A percentile compares a stretch with the other conserved stretches of the same genome.
These are phyloP conservation scores for Podospora australis DNA, from an alignment of 495 filamentous ascomycete genomes.

Conservation along the genomic window DNA sequence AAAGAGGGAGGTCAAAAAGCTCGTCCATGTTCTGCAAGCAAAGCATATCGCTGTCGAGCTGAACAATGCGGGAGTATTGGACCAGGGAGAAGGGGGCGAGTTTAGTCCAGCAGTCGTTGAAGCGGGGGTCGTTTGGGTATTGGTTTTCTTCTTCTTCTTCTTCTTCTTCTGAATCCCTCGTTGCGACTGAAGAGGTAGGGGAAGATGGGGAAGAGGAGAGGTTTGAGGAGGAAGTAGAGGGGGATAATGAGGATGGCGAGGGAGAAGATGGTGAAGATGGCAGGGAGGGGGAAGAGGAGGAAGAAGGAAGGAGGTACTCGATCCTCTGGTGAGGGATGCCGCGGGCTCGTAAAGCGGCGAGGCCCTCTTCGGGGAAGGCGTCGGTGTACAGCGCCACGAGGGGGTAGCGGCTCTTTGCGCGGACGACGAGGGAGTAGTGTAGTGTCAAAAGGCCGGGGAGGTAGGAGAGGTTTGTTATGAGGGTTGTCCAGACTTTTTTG, in stretches of 20 bases:
- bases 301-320: slow-evolving; percentile 54
- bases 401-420: slow-evolving; percentile 54
- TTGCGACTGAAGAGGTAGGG: no score
- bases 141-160: no score
- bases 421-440: slow-evolving; percentile 59
- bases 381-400: slow-evolving; percentile 74
- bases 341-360: slow-evolving; percentile 54
- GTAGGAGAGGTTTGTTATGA: slow-evolving; percentile 71
- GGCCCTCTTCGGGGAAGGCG: slow-evolving; percentile 55
- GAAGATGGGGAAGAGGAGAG: no score
- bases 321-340: slow-evolving; percentile 57
- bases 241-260: no score
- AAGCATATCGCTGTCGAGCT: slow-evolving; percentile 83
- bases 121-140: slow-evolving; percentile 60
- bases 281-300: slow-evolving; percentile 45
- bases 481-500: slow-evolving; percentile 62
- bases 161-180: no score
- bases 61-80: slow-evolving; percentile 66
- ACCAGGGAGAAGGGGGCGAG: slow-evolving; percentile 65
- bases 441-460: slow-evolving; percentile 68
- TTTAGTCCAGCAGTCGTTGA: slow-evolving; percentile 82
- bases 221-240: no score
- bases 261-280: no score
- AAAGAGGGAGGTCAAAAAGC: slow-evolving; percentile 56
- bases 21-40: slow-evolving; percentile 77